Evolutionary conservation across 1,139 yeast genomes (phyloP).

Genomic region (Hyphopichia fennica): DNA sequence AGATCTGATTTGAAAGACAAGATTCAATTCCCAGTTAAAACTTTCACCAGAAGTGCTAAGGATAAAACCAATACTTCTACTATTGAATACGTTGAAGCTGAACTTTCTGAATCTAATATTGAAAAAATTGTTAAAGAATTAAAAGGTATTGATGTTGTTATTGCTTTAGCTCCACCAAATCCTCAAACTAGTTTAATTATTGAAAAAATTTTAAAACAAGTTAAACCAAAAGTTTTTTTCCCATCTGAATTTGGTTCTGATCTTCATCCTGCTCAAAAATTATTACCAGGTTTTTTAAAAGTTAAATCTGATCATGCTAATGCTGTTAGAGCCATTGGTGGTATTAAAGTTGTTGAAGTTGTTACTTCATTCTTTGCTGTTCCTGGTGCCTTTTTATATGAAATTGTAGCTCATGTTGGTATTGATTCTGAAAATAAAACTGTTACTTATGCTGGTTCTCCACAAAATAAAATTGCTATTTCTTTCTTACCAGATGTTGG

Average conservation of each 20-base stretch:
- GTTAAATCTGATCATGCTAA: slow-evolving; percentile 40
- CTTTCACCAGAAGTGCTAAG: slow-evolving; percentile 46
- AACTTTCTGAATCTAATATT: slow-evolving; percentile 24
- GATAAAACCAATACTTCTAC: slow-evolving; percentile 33
- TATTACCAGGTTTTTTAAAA: slow-evolving; percentile 35
- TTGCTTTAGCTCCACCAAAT: slow-evolving; percentile 40
- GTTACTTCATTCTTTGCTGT: slow-evolving; percentile 44
- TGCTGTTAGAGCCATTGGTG: slow-evolving; percentile 36
- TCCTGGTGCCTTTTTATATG: slow-evolving; percentile 38
- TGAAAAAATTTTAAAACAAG: slow-evolving; percentile 35
- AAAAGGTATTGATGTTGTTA: slow-evolving; percentile 49
- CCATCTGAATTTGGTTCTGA: slow-evolving; percentile 67
- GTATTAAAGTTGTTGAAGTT: slow-evolving; percentile 54
- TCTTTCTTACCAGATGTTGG: slow-evolving; percentile 50
- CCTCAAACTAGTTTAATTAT: slow-evolving; percentile 23
- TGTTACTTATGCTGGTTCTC: slow-evolving; percentile 45
- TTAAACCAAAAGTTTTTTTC: slow-evolving; percentile 53
- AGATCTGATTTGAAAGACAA: slow-evolving; percentile 44
- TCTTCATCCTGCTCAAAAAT: slow-evolving; percentile 18
- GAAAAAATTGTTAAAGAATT: slow-evolving; percentile 32
- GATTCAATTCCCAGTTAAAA: slow-evolving; percentile 49
- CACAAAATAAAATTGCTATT: slow-evolving; percentile 28
- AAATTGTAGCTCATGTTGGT: slow-evolving; percentile 38
- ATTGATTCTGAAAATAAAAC: slow-evolving; percentile 31
- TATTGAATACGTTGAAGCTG: slow-evolving; percentile 35